Base-by-base conservation (phyloP, 176 grass and related monocot genomes). In the Eragrostis curvula region DNA sequence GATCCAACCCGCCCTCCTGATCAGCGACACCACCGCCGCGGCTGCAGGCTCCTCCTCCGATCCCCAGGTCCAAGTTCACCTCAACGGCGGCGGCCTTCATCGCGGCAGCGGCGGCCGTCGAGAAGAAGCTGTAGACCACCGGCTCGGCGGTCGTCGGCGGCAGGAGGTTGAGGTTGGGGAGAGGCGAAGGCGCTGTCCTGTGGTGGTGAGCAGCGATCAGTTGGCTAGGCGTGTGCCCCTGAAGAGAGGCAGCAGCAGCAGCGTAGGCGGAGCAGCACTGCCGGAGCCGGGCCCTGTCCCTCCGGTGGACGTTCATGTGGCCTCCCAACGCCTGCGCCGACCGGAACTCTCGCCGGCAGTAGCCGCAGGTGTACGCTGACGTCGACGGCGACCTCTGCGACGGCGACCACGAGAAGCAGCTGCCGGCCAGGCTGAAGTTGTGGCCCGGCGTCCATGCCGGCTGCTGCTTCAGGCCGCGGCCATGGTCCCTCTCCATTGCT, bases 301-400 rank as follows among this genome's bases (percentile, higher is more conserved):
- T 63, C 55, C 87, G 66, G 82, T 89, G 87, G 40, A 89, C 87
- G 51, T 88, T 88, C 86, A 88, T 88, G 81, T 88, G 86, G 15
- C 74, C 74, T 2, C 86, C 86, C 74, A 88, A 59, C 40, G 86
- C 86, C 75, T 88, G 86, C 42, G 81, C 81, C 12, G 87, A 88
- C 75, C 81, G 44, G 81, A 88, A 84, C 60, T 88, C 87, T 8
- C 81, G 71, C 60, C 71, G 39, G 68, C 87, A 88, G 81, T 84
- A 88, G 60, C 87, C 81, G 68, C 81, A 88, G 42, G 75, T 74
- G 87, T 88, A 84, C n/a, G n/a, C n/a, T n/a, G n/a, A n/a, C n/a
- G n/a, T n/a, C 32, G 32, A 4, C 32, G 32, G 32, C 32, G 32
- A 36, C 32, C 32, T 36, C 32, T 36, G 32, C 32, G 32, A 15